A percentile compares a stretch with the other conserved stretches of the same genome.
Conservation (phyloP, 225 moss, liverwort and hornwort species). For the Anthoceros angustus region DNA sequence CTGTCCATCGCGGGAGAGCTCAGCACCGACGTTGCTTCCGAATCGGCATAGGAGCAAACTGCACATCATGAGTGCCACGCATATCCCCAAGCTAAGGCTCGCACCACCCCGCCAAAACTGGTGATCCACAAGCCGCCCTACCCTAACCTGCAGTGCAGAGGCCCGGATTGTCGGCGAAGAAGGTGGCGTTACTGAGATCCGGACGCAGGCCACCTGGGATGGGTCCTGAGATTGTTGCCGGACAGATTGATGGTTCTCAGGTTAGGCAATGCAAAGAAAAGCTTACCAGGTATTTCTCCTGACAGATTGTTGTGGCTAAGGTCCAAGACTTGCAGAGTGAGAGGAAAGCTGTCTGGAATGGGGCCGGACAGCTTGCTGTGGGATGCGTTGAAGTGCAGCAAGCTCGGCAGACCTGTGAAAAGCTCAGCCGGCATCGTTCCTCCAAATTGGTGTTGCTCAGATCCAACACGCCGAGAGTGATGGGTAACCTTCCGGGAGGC, state of each 20-base stretch:
- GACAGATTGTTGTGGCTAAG: too few species aligned
- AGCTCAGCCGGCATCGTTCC: too few species aligned
- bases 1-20: not conserved
- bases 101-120: not conserved
- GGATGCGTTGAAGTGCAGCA: too few species aligned
- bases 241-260: too few species aligned
- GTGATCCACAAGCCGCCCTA: not conserved
- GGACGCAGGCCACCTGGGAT: not conserved
- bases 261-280: too few species aligned
- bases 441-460: not conserved
- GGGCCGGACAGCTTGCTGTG: too few species aligned
- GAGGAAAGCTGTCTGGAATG: not conserved
- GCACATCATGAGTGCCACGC: not conserved
- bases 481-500: not conserved
- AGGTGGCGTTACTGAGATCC: conserved; percentile 5
- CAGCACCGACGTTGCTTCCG: not conserved
- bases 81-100: not conserved
- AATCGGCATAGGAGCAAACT: not conserved
- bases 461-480: not conserved
- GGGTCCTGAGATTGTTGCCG: conserved; percentile 8
- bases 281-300: too few species aligned
- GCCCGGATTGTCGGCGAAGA: conserved; percentile 5
- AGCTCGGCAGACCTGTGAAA: too few species aligned
- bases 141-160: not conserved
- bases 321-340: conserved; percentile 6